phyloP scores from a whole-genome alignment of 805 yeast species.

The Torulaspora gathmanii region DNA sequence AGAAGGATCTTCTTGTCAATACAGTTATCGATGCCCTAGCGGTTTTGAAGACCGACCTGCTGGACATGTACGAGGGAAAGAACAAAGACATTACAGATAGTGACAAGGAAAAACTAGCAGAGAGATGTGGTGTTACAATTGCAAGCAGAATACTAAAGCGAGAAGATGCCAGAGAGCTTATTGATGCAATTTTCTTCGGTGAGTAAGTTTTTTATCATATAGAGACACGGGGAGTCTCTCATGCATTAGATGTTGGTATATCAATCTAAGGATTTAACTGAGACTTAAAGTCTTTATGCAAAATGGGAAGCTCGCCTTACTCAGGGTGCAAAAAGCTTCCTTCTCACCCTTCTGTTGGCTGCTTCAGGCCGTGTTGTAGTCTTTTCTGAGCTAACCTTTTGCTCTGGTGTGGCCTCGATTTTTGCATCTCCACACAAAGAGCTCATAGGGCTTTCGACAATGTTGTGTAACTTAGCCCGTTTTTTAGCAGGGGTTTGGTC shows the following conservation, averaged over 20 bases:
- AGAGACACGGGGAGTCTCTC: not conserved
- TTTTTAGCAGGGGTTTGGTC: constrained; percentile 20
- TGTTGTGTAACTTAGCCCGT: constrained; percentile 14
- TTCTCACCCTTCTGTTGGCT: constrained; percentile 12
- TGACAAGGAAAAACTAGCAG: constrained; percentile 43
- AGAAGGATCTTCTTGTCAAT: constrained; percentile 45
- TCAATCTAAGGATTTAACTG: not conserved
- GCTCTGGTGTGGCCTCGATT: not conserved
- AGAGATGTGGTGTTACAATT: constrained; percentile 58
- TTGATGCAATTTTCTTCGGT: constrained; percentile 69
- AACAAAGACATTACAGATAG: constrained; percentile 38
- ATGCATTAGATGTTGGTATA: not conserved
- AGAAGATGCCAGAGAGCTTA: constrained; percentile 46
- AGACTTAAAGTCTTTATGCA: not conserved
- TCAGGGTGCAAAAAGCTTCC: constrained; percentile 38
- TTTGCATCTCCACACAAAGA: not conserved
- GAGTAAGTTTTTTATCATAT: constrained; percentile 33
- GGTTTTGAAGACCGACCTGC: constrained; percentile 40
- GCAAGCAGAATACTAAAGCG: constrained; percentile 47
- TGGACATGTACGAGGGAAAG: constrained; percentile 33
- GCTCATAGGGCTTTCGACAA: constrained; percentile 30
- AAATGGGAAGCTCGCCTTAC: not conserved
- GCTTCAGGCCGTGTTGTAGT: not conserved
- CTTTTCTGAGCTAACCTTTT: not conserved
- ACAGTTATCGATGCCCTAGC: constrained; percentile 53